Conservation (phyloP, 129 eudicot genomes). For the Lactuca saligna region DNA sequence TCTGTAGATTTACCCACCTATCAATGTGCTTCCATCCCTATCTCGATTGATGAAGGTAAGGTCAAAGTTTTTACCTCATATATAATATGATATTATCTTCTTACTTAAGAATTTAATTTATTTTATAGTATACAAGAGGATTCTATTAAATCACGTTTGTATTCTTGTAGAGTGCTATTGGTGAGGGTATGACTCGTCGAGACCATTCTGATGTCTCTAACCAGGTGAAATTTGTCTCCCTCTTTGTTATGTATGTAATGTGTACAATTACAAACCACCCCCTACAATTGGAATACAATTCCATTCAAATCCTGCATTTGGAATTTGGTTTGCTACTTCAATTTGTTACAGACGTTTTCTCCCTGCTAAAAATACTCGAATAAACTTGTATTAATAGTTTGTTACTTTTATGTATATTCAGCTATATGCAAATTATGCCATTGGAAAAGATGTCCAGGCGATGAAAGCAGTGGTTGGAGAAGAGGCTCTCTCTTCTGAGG, state of each 20-base stretch:
- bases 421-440: conserved; percentile 97
- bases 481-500: conserved; percentile 98
- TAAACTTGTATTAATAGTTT: neutral
- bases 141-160: neutral
- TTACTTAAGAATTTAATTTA: neutral
- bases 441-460: conserved; percentile 99
- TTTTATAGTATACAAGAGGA: neutral
- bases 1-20: conserved; percentile 89
- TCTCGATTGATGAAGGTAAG: conserved; percentile 96
- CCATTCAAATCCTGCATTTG: neutral
- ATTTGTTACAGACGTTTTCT: too few species aligned
- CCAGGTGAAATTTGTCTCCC: conserved; percentile 47
- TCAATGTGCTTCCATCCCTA: conserved; percentile 94
- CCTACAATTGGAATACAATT: neutral
- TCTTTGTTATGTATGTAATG: neutral
- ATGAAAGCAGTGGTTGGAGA: conserved; percentile 99
- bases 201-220: conserved; percentile 99
- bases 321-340: too few species aligned
- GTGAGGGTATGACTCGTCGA: conserved; percentile 98
- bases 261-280: neutral
- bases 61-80: neutral
- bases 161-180: conserved; percentile 90
- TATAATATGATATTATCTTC: neutral
- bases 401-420: conserved; percentile 17
- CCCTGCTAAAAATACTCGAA: neutral